Conservation (phyloP, 148 eudicot genomes). For the Cornus suecica region DNA sequence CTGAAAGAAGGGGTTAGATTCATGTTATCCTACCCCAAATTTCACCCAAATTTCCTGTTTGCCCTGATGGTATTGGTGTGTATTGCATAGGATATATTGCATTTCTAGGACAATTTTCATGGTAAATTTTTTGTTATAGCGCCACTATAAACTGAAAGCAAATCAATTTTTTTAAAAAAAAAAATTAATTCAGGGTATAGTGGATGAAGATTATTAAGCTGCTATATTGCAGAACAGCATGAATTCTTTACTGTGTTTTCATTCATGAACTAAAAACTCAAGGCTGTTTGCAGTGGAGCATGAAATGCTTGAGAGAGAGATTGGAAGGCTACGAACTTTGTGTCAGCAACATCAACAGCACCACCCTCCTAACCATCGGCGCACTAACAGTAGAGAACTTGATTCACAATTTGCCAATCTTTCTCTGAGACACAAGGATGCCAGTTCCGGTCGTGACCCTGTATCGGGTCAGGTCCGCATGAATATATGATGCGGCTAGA, state of each 20-base stretch:
- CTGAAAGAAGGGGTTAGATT: too few relatives aligned
- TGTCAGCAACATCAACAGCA: slow-evolving; percentile 58
- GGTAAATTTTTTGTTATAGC: too few relatives aligned
- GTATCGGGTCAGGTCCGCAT: slow-evolving; percentile 54
- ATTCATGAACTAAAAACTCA: not conserved
- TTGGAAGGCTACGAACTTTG: slow-evolving; percentile 61
- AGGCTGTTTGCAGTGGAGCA: slow-evolving; percentile 65
- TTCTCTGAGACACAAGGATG: slow-evolving; percentile 56
- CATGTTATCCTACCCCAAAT: too few relatives aligned
- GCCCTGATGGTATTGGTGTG: not conserved
- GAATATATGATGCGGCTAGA: slow-evolving; percentile 25
- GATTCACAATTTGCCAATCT: slow-evolving; percentile 75
- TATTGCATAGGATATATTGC: not conserved
- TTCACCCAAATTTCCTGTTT: not conserved
- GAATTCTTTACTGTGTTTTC: not conserved
- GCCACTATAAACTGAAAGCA: not conserved
- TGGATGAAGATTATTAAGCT: not conserved
- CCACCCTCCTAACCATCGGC: slow-evolving; percentile 56
- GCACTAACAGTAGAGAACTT: slow-evolving; percentile 68
- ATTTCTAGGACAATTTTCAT: not conserved
- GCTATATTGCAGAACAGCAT: not conserved
- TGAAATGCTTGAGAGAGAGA: slow-evolving; percentile 77
- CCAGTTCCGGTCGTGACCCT: slow-evolving; percentile 47
- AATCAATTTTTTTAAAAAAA: too few relatives aligned
- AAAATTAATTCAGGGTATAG: not conserved